Conservation (phyloP, 106 monocot genomes). For the Ottelia alismoides region DNA sequence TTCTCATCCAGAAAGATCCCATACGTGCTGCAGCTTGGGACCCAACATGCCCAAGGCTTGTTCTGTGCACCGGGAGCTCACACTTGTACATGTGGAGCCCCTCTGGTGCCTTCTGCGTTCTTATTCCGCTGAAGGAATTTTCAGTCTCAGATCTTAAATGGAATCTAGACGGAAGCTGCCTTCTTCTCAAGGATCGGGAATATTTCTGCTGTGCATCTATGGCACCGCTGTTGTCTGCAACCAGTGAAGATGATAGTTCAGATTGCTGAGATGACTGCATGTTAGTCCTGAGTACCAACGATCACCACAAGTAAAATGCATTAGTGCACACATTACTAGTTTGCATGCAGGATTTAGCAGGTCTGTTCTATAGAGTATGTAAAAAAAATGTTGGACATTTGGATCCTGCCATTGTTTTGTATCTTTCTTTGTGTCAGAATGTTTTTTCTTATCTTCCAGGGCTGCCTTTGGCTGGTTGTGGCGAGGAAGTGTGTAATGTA, state of each 20-base stretch:
- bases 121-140: slow-evolving; percentile 60
- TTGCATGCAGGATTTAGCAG: no score
- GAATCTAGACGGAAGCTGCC: slow-evolving; percentile 77
- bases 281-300: no score
- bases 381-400: no score
- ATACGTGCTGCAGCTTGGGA: slow-evolving; percentile 85
- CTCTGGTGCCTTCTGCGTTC: slow-evolving; percentile 60
- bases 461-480: no score
- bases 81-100: slow-evolving; percentile 89
- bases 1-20: slow-evolving; percentile 79
- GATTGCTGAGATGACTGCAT: slow-evolving; percentile 26
- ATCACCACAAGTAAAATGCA: no score
- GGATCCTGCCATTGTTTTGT: no score
- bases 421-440: no score
- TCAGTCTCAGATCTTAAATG: slow-evolving; percentile 56
- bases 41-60: slow-evolving; percentile 43
- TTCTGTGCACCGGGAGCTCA: slow-evolving; percentile 72
- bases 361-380: no score
- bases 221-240: slow-evolving; percentile 18
- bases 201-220: slow-evolving; percentile 77
- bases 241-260: slow-evolving; percentile 31
- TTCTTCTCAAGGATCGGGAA: slow-evolving; percentile 79
- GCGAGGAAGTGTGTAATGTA: no score
- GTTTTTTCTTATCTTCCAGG: no score
- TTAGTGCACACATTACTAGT: no score